Conservation (phyloP, 345 rosid genomes). For the Zanthoxylum bungeanum region DNA sequence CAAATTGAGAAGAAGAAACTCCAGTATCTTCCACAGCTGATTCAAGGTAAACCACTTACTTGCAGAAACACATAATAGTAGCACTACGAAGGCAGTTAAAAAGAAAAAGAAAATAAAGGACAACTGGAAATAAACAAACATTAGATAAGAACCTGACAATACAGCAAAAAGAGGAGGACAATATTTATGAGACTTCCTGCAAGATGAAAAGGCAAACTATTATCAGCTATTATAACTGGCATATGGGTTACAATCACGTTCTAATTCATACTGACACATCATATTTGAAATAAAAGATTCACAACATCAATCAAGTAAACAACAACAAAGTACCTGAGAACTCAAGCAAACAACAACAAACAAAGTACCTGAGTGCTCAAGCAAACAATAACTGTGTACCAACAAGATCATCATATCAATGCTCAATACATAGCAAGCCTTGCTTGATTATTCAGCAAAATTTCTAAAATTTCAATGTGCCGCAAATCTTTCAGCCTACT, state of each 20-base stretch:
- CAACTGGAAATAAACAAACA: neutral
- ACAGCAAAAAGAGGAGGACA: conserved; percentile 33
- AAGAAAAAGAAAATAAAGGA: neutral
- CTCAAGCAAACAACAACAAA: neutral
- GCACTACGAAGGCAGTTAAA: conserved; percentile 1
- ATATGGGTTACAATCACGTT: neutral
- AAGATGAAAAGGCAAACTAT: conserved; percentile 10
- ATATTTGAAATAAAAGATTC: neutral
- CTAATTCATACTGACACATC: neutral
- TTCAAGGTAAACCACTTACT: conserved; percentile 10
- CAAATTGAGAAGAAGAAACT: conserved; percentile 43
- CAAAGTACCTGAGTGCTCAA: neutral
- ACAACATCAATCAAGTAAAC: neutral
- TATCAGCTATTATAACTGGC: neutral
- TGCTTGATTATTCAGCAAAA: neutral
- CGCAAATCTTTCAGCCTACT: neutral
- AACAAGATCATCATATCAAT: neutral
- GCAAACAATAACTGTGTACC: neutral
- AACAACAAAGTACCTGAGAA: neutral
- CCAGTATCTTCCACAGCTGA: conserved; percentile 44
- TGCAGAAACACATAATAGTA: neutral
- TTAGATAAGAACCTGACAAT: conserved; percentile 43
- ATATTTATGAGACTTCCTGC: conserved; percentile 35
- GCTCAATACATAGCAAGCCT: neutral
- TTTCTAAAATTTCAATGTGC: neutral